A percentile compares a stretch with the other conserved stretches of the same genome.
phyloP scores from a whole-genome alignment of 192 early-diverging fungal species.

The Linnemannia elongata region DNA sequence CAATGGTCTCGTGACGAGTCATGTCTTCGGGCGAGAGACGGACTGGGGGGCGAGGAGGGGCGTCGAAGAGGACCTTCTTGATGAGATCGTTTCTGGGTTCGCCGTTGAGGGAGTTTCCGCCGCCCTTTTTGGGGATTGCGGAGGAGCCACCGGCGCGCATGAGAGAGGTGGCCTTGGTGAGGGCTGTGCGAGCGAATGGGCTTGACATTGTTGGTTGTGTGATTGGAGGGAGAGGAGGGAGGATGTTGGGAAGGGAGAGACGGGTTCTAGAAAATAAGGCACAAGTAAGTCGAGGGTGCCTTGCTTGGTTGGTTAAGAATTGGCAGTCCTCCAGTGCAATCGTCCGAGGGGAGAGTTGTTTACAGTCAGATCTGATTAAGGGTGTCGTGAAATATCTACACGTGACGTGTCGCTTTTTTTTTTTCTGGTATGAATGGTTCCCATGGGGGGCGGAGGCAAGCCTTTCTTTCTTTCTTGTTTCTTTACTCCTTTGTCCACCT shows the following conservation, averaged over 20 bases:
- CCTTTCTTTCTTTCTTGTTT: not conserved
- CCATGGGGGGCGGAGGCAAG: not conserved
- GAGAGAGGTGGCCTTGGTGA: conserved; percentile 30
- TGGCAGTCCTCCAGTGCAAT: not conserved
- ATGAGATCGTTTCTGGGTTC: conserved; percentile 79
- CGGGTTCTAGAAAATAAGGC: not conserved
- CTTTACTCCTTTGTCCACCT: not conserved
- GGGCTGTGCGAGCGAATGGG: conserved; percentile 40
- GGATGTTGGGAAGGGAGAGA: not conserved
- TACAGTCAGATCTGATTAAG: conserved; percentile 7
- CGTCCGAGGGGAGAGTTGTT: conserved; percentile 1
- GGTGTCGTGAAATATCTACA: not conserved
- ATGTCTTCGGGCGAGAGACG: conserved; percentile 70
- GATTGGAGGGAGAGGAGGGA: conserved; percentile 10
- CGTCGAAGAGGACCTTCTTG: conserved; percentile 78
- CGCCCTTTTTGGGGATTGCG: conserved; percentile 28
- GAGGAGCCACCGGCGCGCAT: conserved; percentile 45
- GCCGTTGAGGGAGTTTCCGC: conserved; percentile 47
- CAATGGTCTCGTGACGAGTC: conserved; percentile 77
- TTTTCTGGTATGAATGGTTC: not conserved
- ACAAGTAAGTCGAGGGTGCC: not conserved
- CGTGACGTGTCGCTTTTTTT: conserved; percentile 1
- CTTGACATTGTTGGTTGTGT: conserved; percentile 32
- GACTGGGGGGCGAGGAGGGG: conserved; percentile 56
- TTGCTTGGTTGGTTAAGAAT: not conserved